Evolutionary conservation across 192 early-diverging fungal species (phyloP).

Genomic region (Coemansia umbellata): DNA sequence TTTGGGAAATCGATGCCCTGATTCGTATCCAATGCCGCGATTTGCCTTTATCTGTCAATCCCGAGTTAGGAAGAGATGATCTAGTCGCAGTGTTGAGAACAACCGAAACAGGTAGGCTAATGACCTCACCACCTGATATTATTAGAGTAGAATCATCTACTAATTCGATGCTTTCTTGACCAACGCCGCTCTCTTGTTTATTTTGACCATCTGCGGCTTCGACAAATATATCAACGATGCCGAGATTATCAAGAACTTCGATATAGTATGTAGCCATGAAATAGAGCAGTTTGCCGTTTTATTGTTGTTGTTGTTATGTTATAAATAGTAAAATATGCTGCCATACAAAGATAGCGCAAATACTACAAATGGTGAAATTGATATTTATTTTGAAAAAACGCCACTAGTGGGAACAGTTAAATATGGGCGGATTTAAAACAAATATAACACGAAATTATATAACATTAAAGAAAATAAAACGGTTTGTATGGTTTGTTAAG

Average conservation of each 20-base stretch:
- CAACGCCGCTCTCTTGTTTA: not conserved
- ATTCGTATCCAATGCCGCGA: conserved; percentile 21
- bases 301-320: too few relatives aligned
- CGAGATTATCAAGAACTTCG: conserved; percentile 37
- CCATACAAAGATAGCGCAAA: too few relatives aligned
- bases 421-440: conserved; percentile 1
- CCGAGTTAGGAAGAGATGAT: conserved; percentile 1
- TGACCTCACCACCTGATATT: not conserved
- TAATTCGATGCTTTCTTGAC: not conserved
- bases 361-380: too few relatives aligned
- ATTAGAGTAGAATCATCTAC: not conserved
- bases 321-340: too few relatives aligned
- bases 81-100: conserved; percentile 5
- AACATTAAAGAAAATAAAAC: too few relatives aligned
- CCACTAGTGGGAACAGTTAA: too few relatives aligned
- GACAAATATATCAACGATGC: conserved; percentile 39
- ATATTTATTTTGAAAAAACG: too few relatives aligned
- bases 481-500: too few relatives aligned
- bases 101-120: conserved; percentile 16
- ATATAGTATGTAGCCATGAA: conserved; percentile 34
- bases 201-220: not conserved
- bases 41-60: not conserved
- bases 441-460: too few relatives aligned
- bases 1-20: conserved; percentile 23
- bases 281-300: not conserved